Conservation (phyloP, 495 filamentous ascomycete genomes). For the Rostrohypoxylon terebratum region DNA sequence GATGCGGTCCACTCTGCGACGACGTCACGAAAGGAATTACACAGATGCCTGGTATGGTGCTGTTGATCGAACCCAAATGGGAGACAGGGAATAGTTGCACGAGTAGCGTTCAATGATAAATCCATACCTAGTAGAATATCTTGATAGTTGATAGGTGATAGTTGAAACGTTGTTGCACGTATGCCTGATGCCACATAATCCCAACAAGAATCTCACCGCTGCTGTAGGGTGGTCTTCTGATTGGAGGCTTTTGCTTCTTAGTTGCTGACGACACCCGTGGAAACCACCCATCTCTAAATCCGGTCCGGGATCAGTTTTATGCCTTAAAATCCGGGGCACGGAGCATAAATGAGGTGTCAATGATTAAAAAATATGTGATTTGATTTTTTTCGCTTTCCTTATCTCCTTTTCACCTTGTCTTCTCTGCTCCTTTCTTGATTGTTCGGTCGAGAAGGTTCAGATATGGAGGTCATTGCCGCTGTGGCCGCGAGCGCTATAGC, state of each 20-base stretch:
- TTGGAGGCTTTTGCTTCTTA: background rate
- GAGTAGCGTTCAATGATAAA: background rate
- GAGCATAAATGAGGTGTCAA: background rate
- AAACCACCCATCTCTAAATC: background rate
- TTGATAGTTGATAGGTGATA: background rate
- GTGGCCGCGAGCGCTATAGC: constrained; percentile 18
- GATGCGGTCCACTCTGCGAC: background rate
- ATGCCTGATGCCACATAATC: background rate
- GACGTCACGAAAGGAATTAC: background rate
- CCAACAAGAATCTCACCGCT: constrained; percentile 14
- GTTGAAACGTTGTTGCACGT: background rate
- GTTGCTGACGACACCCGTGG: background rate
- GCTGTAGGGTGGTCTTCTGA: background rate
- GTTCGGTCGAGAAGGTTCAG: background rate
- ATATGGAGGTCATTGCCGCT: constrained; percentile 27
- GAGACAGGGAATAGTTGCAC: background rate
- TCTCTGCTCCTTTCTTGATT: background rate
- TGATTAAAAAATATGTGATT: background rate
- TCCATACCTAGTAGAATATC: background rate
- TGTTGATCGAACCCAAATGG: background rate
- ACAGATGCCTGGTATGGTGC: background rate
- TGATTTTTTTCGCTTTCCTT: background rate
- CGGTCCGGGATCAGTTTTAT: background rate
- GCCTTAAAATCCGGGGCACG: background rate
- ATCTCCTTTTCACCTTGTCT: background rate